phyloP scores from a whole-genome alignment of 768 basidiomycete species.

The Rhodotorula babjevae region DNA sequence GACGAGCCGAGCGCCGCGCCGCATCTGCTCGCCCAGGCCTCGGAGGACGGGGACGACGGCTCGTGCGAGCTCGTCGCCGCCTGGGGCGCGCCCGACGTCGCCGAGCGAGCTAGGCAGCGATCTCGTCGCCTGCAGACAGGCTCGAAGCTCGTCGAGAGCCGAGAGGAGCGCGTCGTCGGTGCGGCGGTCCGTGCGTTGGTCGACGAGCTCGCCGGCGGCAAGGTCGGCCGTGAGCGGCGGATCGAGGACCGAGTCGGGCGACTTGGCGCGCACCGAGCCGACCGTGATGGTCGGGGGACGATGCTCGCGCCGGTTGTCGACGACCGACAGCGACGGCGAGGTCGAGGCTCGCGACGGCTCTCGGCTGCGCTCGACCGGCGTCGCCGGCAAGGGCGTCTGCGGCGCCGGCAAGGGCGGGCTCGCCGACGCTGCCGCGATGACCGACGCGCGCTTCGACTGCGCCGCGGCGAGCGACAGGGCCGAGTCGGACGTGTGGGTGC shows the following conservation, averaged over 20 bases:
- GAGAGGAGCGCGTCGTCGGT: neutral
- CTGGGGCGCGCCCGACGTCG: neutral
- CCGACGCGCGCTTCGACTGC: neutral
- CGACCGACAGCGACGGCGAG: no score
- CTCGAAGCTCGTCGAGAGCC: neutral
- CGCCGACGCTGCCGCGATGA: neutral
- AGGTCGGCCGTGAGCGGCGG: neutral
- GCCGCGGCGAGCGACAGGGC: neutral
- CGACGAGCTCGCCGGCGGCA: no score
- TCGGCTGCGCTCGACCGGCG: neutral
- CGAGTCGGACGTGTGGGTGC: neutral
- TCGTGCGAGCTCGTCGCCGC: neutral
- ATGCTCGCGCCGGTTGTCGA: no score
- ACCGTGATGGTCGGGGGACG: no score
- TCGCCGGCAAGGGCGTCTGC: neutral
- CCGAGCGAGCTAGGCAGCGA: neutral
- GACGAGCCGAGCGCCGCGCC: conserved; percentile 39
- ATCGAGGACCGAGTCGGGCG: neutral
- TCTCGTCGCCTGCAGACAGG: neutral
- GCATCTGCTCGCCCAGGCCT: conserved; percentile 55
- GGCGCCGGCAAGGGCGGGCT: neutral
- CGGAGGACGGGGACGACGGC: conserved; percentile 44
- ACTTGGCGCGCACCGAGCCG: no score
- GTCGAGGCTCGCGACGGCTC: neutral
- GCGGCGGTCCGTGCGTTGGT: neutral